Base-by-base conservation (phyloP, 2,329 filamentous ascomycete genomes). In the Ploettnerulaceae sp. region DNA sequence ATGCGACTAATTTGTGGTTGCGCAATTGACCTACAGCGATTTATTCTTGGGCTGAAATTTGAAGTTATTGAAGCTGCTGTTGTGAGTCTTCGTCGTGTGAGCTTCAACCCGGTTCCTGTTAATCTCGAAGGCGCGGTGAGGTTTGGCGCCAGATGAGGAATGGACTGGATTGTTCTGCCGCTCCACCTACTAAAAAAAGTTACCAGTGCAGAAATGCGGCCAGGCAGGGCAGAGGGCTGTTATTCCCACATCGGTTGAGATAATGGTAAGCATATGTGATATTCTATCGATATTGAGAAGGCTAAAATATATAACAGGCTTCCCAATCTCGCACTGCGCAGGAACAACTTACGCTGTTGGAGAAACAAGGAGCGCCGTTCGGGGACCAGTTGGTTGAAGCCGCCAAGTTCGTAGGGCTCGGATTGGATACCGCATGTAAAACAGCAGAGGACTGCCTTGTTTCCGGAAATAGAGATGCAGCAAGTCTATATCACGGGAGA, bases 401-500 rank as follows among this genome's bases (percentile, higher is more conserved):
- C 47, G 58, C 57, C 20, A 60, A 58, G 36, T 64, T 65, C 43
- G 48, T 64, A 45, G 60, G 59, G 24, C 43, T 57, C 22, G 52
- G 60, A 42, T 45, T 65, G 31, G 48, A 59, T 21, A 52, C 38
- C 18, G 51, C 52, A 40, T 55, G 45, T 24, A 52, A 44, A 49
- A 37, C 35, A 8, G 18, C 18, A 9, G 31, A 43, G 8, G 33
- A 46, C 45, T 36, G 7, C 17, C 26, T 11, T 28, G 31, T n/a
- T n/a, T n/a, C n/a, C n/a, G n/a, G n/a, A n/a, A n/a, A 40, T 17
- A 41, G 22, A 20, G 31, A 33, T 5, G 47, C n/a, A n/a, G n/a
- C n/a, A n/a, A n/a, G n/a, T n/a, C n/a, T 40, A 9, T 64, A 59
- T 48, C 59, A 62, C 53, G 62, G 57, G 21, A 74, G 77, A 58